Evolutionary conservation across 2,329 filamentous ascomycete genomes (phyloP).

Genomic region (Calonectria crousiana): DNA sequence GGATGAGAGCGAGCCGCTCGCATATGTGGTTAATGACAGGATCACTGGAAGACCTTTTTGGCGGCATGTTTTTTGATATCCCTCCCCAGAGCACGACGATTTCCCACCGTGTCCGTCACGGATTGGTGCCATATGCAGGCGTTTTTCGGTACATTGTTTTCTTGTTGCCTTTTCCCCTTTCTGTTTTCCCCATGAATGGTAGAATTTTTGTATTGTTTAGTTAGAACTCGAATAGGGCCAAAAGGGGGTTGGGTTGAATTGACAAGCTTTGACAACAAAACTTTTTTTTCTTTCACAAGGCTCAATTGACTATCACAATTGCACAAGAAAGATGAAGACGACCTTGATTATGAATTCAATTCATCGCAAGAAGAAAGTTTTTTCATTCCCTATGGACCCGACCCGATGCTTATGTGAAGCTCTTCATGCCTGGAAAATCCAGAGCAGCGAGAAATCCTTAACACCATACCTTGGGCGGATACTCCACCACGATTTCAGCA

Average conservation of each 20-base stretch:
- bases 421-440: constrained; percentile 52
- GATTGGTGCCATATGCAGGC: constrained; percentile 25
- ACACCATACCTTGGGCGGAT: constrained; percentile 52
- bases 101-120: constrained; percentile 22
- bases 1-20: constrained; percentile 26
- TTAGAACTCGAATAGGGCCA: constrained; percentile 7
- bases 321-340: constrained; percentile 27
- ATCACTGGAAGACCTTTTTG: constrained; percentile 23
- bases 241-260: constrained; percentile 17
- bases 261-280: constrained; percentile 14
- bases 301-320: constrained; percentile 33
- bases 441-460: constrained; percentile 53
- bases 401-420: constrained; percentile 53
- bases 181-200: constrained; percentile 4
- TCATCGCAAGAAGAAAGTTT: constrained; percentile 48
- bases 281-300: not conserved
- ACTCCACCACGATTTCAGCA: constrained; percentile 37
- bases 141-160: constrained; percentile 9
- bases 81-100: constrained; percentile 27
- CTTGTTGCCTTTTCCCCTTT: constrained; percentile 12
- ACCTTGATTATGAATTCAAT: constrained; percentile 47
- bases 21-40: constrained; percentile 39
- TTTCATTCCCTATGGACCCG: constrained; percentile 54
- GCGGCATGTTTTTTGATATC: constrained; percentile 35
- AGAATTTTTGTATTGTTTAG: constrained; percentile 20